phyloP scores from a whole-genome alignment of 768 basidiomycete genomes.

The Hericium coralloides region DNA sequence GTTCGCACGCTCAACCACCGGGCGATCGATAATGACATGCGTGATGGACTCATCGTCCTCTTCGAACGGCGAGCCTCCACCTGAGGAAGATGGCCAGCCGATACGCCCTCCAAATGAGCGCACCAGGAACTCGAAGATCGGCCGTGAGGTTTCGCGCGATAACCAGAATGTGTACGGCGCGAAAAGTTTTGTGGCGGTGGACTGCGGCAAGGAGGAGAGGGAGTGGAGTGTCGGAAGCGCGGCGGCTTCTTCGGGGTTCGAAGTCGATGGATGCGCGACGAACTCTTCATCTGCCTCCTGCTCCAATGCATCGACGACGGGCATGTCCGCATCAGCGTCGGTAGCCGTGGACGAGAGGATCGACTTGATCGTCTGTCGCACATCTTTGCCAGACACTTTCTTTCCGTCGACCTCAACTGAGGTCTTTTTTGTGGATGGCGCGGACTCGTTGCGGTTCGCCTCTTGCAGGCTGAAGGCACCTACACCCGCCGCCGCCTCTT shows the following conservation, averaged over 20 bases:
- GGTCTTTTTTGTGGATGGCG: conserved; percentile 16
- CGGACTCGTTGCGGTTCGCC: conserved; percentile 20
- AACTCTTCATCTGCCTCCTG: conserved; percentile 54
- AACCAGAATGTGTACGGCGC: conserved; percentile 85
- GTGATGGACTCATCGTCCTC: conserved; percentile 82
- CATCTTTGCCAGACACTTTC: conserved; percentile 47
- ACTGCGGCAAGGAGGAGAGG: conserved; percentile 49
- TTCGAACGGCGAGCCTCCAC: conserved; percentile 70
- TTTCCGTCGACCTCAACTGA: conserved; percentile 30
- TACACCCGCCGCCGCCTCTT: conserved; percentile 80
- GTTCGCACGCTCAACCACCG: conserved; percentile 38
- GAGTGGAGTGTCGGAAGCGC: conserved; percentile 63
- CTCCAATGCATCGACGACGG: conserved; percentile 16
- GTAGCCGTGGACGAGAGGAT: conserved; percentile 27
- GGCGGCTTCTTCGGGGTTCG: conserved; percentile 34
- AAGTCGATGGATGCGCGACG: conserved; percentile 46
- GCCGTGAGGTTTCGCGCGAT: conserved; percentile 85
- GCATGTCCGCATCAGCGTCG: conserved; percentile 22
- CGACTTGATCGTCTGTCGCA: conserved; percentile 54
- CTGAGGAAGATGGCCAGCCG: conserved; percentile 81
- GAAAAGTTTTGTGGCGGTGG: conserved; percentile 59
- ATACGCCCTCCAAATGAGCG: conserved; percentile 88
- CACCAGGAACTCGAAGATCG: conserved; percentile 90
- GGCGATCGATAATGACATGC: conserved; percentile 92
- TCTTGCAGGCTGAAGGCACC: conserved; percentile 78